Conservation (phyloP, 2,329 filamentous ascomycete genomes). For the Ophiostoma triangulosporum region DNA sequence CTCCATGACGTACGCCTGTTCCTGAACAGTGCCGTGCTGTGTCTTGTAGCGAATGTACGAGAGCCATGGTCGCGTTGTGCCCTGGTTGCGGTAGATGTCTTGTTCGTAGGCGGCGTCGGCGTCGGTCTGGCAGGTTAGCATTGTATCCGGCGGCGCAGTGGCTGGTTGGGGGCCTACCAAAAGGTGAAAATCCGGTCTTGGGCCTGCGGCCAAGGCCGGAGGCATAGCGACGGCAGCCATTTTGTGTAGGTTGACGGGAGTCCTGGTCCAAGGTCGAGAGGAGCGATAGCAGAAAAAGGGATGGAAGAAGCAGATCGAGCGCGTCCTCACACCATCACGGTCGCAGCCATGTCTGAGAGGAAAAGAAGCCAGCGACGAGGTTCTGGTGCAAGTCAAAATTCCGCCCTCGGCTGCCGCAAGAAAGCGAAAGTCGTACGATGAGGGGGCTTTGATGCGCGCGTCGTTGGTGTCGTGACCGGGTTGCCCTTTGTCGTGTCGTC, state of each 20-base stretch:
- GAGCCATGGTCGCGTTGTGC: slow-evolving; percentile 86
- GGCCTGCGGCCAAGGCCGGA: neutral
- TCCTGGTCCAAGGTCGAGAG: neutral
- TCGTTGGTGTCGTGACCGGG: neutral
- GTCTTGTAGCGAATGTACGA: slow-evolving; percentile 86
- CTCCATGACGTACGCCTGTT: slow-evolving; percentile 81
- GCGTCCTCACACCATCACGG: slow-evolving; percentile 13
- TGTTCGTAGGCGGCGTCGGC: slow-evolving; percentile 95
- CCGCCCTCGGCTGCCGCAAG: neutral
- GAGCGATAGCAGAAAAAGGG: neutral
- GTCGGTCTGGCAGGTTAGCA: slow-evolving; percentile 31
- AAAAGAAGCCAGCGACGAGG: neutral
- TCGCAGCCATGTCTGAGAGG: slow-evolving; percentile 10
- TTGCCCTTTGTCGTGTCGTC: neutral
- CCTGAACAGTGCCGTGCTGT: slow-evolving; percentile 69
- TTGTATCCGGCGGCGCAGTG: no score
- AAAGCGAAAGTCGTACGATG: neutral
- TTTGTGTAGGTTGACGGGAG: neutral
- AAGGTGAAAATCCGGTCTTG: slow-evolving; percentile 9
- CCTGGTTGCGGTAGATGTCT: slow-evolving; percentile 75
- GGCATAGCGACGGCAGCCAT: neutral
- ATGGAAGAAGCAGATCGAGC: slow-evolving; percentile 1
- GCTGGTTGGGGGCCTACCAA: slow-evolving; percentile 7
- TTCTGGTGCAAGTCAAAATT: neutral
- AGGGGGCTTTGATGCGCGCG: neutral